Evolutionary conservation across 345 rosid species (phyloP), one percentile per base, ranked within the genome.

Genomic region (Corchorus olitorius): DNA sequence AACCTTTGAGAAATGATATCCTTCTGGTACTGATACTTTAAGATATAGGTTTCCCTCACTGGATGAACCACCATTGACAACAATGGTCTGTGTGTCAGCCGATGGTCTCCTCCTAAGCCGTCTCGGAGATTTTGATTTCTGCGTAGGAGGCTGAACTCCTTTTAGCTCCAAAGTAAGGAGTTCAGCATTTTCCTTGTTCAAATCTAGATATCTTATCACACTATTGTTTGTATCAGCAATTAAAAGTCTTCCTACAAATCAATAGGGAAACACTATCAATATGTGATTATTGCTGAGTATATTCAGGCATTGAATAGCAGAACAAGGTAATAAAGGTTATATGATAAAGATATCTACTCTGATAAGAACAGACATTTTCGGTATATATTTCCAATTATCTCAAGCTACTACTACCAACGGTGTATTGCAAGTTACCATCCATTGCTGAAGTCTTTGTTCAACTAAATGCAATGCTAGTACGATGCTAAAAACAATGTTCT

Each of bases 161-260:
- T 89, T 91, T 79, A 93, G 92, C 86, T 91, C 98, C 79, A 91
- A 77, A 45, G 99, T 91, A 78, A 53, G 84, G 77, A 95, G 82
- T 79, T 91, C 86, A 59, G 88, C 75, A 9, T 82, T 84, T 80
- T 72, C 77, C 66, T 84, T 89, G 82, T 81, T 91, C 75, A 88
- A 39, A 70, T 93, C 95, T 74, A 93, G 81, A 79, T 85, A 93
- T 77, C 99, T 82, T 65, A 95, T 88, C 41, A 89, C 81, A 49
- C 84, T 90, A 84, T 95, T 95, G 87, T 95, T 95, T 61, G 96
- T 95, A 87, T 95, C 98, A 33, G 99, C 97, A 69, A 93, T 88
- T 43, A 83, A 86, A 68, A 95, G 89, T 76, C 82, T 87, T 77
- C 96, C 99, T 93, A 88, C 79, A 81, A 55, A 81, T 59, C 72